Base-by-base conservation (phyloP, 371 early-diverging fungal species). In the Mortierella sp. region DNA sequence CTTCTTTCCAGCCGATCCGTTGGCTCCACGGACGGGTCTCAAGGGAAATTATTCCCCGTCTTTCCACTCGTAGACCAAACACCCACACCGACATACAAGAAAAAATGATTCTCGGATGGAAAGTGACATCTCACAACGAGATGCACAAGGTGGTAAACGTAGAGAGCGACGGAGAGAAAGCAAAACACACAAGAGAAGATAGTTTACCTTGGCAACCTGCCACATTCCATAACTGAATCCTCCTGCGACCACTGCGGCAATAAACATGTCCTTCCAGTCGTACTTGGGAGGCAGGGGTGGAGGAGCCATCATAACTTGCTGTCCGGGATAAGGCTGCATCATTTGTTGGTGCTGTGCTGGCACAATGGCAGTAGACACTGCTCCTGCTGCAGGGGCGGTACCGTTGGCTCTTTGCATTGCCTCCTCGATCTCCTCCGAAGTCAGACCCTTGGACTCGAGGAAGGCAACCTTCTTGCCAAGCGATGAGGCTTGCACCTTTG, bases 371-470 rank as follows among this genome's bases (percentile, higher is more conserved):
- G 51, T 21, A 71, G 81, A 73, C 37, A 73, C 28, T 46, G 77
- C 78, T 51, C 78, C 76, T 16, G 89, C 44, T 48, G 85, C 64
- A 21, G 80, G 50, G 9, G 78, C 67, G 53, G 89, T 88, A 34
- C 90, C 91, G 74, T 89, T 91, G 16, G 91, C 92, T 51, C 94
- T 91, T 31, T 90, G 86, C 88, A 99, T 89, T 16, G 99, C 99
- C 71, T 93, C 95, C 78, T 98, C 95, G 79, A 99, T 98, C 88
- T 99, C 99, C 26, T 92, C 95, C 13, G 93, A 89, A 26, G 96
- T 96, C 84, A 99, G 90, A 1, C 99, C 99, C 90, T 99, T 99
- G 51, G 95, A 93, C 86, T 98, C 97, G 54, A 99, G 92, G 84
- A 99, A 99, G 43, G 98, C 93, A 24, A 98, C 91, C 76, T 96